A percentile compares a stretch with the other conserved stretches of the same genome.
Evolutionary conservation across 352 stramenopile species (phyloP).

Genomic region (Phytophthora fragariae): DNA sequence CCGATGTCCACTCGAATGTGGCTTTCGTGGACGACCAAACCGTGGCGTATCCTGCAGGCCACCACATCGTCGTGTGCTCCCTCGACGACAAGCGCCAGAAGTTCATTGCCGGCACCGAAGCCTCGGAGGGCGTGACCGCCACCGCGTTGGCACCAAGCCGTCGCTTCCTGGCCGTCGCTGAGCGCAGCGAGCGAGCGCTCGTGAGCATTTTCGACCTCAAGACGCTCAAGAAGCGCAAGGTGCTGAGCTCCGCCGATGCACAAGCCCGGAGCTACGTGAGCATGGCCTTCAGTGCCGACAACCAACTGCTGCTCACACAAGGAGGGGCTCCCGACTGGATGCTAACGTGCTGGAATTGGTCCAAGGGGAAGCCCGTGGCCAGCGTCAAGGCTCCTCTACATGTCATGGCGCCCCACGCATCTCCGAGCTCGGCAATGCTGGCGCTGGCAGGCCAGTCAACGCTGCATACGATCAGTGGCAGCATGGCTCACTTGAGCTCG

Average conservation of each 20-base stretch:
- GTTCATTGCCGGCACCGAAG: constrained; percentile 85
- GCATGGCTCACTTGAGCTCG: constrained; percentile 35
- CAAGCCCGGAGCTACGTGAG: constrained; percentile 75
- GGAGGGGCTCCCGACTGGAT: constrained; percentile 87
- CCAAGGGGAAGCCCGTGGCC: constrained; percentile 89
- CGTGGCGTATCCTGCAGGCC: constrained; percentile 86
- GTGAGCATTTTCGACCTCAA: constrained; percentile 91
- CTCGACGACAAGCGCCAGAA: constrained; percentile 93
- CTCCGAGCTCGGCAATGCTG: constrained; percentile 59
- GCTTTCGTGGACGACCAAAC: constrained; percentile 89
- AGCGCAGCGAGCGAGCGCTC: constrained; percentile 72
- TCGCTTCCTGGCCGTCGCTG: constrained; percentile 81
- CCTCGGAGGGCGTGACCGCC: constrained; percentile 74
- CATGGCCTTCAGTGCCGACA: constrained; percentile 92
- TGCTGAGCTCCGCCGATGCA: constrained; percentile 75
- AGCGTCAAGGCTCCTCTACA: constrained; percentile 78
- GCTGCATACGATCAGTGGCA: constrained; percentile 27
- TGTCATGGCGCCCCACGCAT: constrained; percentile 51
- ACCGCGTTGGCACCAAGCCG: constrained; percentile 73
- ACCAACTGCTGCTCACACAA: constrained; percentile 91
- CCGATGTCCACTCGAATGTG: constrained; percentile 82
- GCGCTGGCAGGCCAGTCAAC: constrained; percentile 37
- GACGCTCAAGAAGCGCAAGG: constrained; percentile 92
- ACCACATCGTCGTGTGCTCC: constrained; percentile 89
- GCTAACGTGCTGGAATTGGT: constrained; percentile 93